Evolutionary conservation across 371 early-diverging fungal genomes (phyloP).

Genomic region (Mortierella sp.): DNA sequence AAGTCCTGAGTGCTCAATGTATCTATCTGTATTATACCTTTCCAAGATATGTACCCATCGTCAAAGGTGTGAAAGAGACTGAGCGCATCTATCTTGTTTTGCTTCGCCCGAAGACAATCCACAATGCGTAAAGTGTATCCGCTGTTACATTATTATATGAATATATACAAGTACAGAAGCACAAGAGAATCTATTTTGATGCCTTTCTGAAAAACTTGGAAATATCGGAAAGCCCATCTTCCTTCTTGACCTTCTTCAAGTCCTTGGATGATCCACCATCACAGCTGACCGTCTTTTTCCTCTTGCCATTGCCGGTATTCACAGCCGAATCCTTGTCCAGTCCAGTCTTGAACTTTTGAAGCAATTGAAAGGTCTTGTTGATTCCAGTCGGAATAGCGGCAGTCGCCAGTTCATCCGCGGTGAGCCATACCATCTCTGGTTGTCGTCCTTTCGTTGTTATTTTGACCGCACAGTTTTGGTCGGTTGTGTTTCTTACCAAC

Average conservation of each 20-base stretch:
- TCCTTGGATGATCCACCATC: not conserved
- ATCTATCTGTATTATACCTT: too few relatives aligned
- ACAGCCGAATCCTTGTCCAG: constrained; percentile 7
- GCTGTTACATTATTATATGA: too few relatives aligned
- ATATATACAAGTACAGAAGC: too few relatives aligned
- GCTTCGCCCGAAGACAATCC: too few relatives aligned
- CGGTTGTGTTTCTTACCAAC: constrained; percentile 43
- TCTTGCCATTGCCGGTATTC: constrained; percentile 1
- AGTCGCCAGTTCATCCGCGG: constrained; percentile 59
- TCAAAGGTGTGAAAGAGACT: too few relatives aligned
- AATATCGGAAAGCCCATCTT: constrained; percentile 16
- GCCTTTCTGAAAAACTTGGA: constrained; percentile 20
- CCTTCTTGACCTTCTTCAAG: constrained; percentile 35
- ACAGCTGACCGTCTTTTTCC: constrained; percentile 1
- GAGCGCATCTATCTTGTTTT: too few relatives aligned
- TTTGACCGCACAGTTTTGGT: not conserved
- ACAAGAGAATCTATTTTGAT: constrained; percentile 8
- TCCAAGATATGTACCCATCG: too few relatives aligned
- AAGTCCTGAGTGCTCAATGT: too few relatives aligned
- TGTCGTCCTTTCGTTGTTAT: constrained; percentile 7
- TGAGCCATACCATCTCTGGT: constrained; percentile 62
- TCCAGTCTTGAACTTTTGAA: constrained; percentile 56
- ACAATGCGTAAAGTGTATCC: too few relatives aligned
- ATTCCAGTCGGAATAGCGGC: constrained; percentile 77
- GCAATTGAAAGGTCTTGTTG: constrained; percentile 69